These are phyloP conservation scores for Cucurbita moschata DNA, from an alignment of 306 rosid genomes.

Conservation along the genomic window DNA sequence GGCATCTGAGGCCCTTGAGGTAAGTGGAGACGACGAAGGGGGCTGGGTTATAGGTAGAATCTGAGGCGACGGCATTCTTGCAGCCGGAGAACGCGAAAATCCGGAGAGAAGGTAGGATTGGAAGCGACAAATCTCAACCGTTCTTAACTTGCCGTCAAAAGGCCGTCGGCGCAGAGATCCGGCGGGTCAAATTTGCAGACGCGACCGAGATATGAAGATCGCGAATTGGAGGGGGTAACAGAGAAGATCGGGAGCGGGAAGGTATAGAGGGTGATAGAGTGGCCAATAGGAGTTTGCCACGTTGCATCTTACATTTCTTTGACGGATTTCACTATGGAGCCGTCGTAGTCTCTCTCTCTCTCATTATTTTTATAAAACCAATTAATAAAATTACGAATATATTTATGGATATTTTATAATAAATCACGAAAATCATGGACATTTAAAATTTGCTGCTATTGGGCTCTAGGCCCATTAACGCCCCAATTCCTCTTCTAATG, in stretches of 20 bases:
- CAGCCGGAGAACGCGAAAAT: neutral
- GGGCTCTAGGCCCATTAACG: neutral
- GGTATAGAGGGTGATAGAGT: neutral
- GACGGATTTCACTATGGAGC: neutral
- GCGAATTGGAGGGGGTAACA: neutral
- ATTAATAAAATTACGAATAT: too few species aligned
- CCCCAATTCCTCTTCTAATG: neutral
- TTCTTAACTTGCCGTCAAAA: neutral
- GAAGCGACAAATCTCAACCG: neutral
- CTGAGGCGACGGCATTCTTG: slow-evolving; percentile 51
- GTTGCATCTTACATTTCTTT: neutral
- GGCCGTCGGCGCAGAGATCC: neutral
- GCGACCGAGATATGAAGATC: neutral
- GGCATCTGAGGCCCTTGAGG: slow-evolving; percentile 1
- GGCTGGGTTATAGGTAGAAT: slow-evolving; percentile 34
- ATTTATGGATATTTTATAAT: too few species aligned
- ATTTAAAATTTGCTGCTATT: neutral
- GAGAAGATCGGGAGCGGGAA: neutral
- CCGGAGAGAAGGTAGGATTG: neutral
- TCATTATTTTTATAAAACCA: too few species aligned
- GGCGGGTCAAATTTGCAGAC: neutral
- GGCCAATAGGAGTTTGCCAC: neutral
- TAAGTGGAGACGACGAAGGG: neutral
- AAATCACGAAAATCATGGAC: too few species aligned
- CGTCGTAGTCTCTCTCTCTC: neutral